A percentile compares a stretch with the other conserved stretches of the same genome.
Conservation (phyloP, 129 eudicot species). For the Pseudognaphalium luteoalbum region DNA sequence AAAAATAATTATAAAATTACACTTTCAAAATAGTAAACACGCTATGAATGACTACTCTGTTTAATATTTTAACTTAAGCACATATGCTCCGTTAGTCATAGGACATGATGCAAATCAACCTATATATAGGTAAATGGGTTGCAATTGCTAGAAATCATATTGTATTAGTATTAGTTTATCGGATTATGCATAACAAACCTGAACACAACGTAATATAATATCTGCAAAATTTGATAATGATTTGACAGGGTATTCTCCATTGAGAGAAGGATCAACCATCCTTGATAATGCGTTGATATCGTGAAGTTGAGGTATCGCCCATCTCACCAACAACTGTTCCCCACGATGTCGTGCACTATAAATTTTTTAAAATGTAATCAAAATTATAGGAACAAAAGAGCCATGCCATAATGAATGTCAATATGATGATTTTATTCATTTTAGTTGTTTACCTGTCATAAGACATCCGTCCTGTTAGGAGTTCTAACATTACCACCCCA, state of each 20-base stretch:
- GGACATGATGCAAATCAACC: neutral
- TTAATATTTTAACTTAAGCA: neutral
- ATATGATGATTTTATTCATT: neutral
- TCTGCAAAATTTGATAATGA: constrained; percentile 89
- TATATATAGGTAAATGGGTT: neutral
- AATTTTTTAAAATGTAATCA: neutral
- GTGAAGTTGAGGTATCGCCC: constrained; percentile 94
- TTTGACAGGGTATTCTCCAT: constrained; percentile 68
- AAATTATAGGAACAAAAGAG: neutral
- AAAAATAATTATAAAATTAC: neutral
- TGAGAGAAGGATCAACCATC: constrained; percentile 91
- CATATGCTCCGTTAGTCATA: neutral
- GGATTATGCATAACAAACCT: constrained; percentile 41
- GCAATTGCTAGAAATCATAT: neutral
- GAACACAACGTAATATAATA: constrained; percentile 83
- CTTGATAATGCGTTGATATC: constrained; percentile 83
- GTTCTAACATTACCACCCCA: constrained; percentile 95
- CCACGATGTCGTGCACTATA: constrained; percentile 70
- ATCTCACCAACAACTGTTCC: constrained; percentile 85
- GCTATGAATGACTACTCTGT: neutral
- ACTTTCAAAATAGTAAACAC: neutral
- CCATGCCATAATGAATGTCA: constrained; percentile 14
- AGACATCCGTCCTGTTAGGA: constrained; percentile 86
- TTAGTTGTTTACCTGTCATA: constrained; percentile 68
- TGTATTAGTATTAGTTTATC: neutral